Percentiles rank a stretch among this genome's conserved stretches.
Evolutionary conservation across 768 basidiomycete species (phyloP).

Genomic region (Boletus sp.): DNA sequence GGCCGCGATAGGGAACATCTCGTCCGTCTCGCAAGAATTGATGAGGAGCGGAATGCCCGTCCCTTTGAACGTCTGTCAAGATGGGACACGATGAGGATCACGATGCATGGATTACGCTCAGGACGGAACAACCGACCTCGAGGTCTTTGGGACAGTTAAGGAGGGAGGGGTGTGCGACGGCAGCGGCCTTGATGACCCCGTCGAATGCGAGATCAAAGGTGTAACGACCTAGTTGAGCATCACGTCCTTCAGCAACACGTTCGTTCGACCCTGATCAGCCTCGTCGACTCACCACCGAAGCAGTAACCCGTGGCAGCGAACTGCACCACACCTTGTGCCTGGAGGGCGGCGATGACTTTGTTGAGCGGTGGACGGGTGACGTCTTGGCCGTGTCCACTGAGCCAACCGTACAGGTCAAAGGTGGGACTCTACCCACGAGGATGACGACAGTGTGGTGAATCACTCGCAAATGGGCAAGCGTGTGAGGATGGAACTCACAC

Average conservation of each 20-base stretch:
- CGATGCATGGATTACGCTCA: not conserved
- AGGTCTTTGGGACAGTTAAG: conserved; percentile 46
- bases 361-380: conserved; percentile 49
- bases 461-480: not conserved
- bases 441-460: not conserved
- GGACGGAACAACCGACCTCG: conserved; percentile 38
- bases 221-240: conserved; percentile 34
- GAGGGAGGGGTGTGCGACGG: conserved; percentile 46
- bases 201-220: conserved; percentile 45
- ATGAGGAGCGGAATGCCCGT: conserved; percentile 60
- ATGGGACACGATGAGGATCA: not conserved
- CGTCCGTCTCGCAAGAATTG: conserved; percentile 59
- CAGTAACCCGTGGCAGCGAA: conserved; percentile 70
- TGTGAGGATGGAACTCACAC: conserved; percentile 1
- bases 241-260: not conserved
- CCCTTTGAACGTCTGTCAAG: conserved; percentile 44
- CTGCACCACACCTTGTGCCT: conserved; percentile 51
- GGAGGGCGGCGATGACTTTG: conserved; percentile 55
- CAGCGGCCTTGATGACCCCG: conserved; percentile 36
- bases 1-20: conserved; percentile 45
- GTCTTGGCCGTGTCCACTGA: conserved; percentile 38
- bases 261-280: not conserved
- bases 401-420: conserved; percentile 34
- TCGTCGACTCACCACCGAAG: conserved; percentile 48
- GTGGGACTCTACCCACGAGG: not conserved